phyloP scores from a whole-genome alignment of 2,329 filamentous ascomycete genomes.

The Sporothrix inflata region DNA sequence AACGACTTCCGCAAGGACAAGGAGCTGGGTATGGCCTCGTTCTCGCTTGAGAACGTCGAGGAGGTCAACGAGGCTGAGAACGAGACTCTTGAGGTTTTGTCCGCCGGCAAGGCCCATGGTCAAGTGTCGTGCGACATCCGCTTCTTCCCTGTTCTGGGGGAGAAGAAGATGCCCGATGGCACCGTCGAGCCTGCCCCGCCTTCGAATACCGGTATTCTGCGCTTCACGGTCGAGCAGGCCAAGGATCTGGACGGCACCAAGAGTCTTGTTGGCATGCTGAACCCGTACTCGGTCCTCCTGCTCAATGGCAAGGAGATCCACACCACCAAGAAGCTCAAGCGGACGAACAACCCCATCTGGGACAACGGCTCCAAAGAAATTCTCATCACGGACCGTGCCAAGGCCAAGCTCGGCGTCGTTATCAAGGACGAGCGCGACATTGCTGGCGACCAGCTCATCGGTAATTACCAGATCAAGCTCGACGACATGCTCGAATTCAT shows the following conservation, averaged over 20 bases:
- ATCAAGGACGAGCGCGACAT: constrained; percentile 96
- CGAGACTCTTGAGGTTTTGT: constrained; percentile 78
- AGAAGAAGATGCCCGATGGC: constrained; percentile 72
- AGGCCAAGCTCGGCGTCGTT: constrained; percentile 84
- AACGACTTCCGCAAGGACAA: constrained; percentile 98
- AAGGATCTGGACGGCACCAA: constrained; percentile 93
- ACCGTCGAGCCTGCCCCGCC: constrained; percentile 80
- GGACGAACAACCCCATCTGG: constrained; percentile 97
- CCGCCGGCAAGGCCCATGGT: constrained; percentile 82
- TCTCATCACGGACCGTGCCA: constrained; percentile 90
- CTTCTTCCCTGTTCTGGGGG: constrained; percentile 91
- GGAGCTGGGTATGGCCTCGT: constrained; percentile 85
- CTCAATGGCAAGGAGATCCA: constrained; percentile 93
- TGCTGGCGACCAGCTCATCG: constrained; percentile 78
- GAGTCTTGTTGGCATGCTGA: constrained; percentile 88
- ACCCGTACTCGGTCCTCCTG: constrained; percentile 84
- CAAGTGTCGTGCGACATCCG: constrained; percentile 79
- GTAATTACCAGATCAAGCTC: constrained; percentile 92
- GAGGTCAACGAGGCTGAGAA: constrained; percentile 79
- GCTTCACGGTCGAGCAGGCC: constrained; percentile 91
- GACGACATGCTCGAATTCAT: constrained; percentile 91
- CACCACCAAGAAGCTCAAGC: constrained; percentile 87
- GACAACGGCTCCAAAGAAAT: constrained; percentile 91
- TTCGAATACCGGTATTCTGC: constrained; percentile 88
- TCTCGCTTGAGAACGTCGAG: constrained; percentile 81